Percentiles rank a stretch among this genome's conserved stretches.
Conservation (phyloP, 2,329 filamentous ascomycete genomes). For the Stylonectria norvegica region DNA sequence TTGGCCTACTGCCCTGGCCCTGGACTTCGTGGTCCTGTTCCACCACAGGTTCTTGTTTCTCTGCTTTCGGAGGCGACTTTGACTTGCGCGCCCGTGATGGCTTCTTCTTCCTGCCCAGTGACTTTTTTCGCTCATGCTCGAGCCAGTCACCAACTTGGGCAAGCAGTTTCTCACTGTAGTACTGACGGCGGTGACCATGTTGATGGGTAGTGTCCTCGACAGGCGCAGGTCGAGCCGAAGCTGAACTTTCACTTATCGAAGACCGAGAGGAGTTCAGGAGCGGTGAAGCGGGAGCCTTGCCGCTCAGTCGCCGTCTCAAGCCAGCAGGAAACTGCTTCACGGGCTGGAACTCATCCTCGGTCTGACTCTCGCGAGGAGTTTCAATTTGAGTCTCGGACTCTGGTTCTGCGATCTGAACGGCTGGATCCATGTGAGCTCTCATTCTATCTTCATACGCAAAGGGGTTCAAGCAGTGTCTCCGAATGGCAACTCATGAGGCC, state of each 20-base stretch:
- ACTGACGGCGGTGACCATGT: conserved; percentile 33
- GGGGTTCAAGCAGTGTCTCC: not conserved
- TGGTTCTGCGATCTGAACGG: conserved; percentile 58
- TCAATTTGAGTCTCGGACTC: conserved; percentile 32
- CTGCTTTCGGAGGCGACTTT: conserved; percentile 33
- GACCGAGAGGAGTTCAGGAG: conserved; percentile 41
- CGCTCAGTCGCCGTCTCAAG: conserved; percentile 34
- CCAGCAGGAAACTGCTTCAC: conserved; percentile 33
- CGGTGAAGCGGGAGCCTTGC: conserved; percentile 24
- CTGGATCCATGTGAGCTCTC: conserved; percentile 31
- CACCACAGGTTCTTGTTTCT: conserved; percentile 15
- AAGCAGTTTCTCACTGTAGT: conserved; percentile 57
- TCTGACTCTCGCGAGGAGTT: conserved; percentile 27
- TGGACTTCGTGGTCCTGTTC: conserved; percentile 17
- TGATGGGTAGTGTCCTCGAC: conserved; percentile 29
- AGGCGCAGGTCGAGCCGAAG: conserved; percentile 21
- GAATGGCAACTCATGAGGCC: too few relatives aligned
- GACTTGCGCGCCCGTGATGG: conserved; percentile 41
- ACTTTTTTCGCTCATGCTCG: conserved; percentile 68
- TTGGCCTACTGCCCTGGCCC: conserved; percentile 24
- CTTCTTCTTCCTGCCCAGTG: conserved; percentile 47
- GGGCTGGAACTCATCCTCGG: conserved; percentile 32
- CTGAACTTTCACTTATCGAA: conserved; percentile 39
- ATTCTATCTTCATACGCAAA: not conserved
- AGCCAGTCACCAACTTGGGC: conserved; percentile 81